A percentile compares a stretch with the other conserved stretches of the same genome.
These are phyloP conservation scores for Aspergillus haitiensis DNA, from an alignment of 495 filamentous ascomycete genomes.

Conservation along the genomic window DNA sequence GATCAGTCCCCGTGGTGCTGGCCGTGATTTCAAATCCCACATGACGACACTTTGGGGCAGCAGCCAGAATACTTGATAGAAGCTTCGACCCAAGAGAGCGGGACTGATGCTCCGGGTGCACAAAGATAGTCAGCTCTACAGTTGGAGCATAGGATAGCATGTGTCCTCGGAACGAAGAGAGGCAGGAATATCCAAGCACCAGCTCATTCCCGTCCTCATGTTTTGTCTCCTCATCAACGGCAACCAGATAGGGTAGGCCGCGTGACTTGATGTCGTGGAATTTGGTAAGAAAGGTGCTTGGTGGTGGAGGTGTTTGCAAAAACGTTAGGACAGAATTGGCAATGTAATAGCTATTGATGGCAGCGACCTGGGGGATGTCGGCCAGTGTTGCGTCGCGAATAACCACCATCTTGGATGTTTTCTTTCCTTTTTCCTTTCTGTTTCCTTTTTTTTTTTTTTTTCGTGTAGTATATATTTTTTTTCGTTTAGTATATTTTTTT, in stretches of 20 bases:
- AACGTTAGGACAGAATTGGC: slow-evolving; percentile 33
- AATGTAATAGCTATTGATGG: slow-evolving; percentile 35
- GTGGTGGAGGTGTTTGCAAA: slow-evolving; percentile 23
- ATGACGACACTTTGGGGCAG: slow-evolving; percentile 7
- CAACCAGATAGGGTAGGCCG: slow-evolving; percentile 32
- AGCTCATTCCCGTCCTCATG: slow-evolving; percentile 11
- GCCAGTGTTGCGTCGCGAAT: slow-evolving; percentile 22
- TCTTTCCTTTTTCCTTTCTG: background rate
- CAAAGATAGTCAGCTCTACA: slow-evolving; percentile 33
- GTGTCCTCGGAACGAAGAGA: slow-evolving; percentile 28
- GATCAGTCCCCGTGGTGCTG: background rate
- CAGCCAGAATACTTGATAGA: slow-evolving; percentile 18
- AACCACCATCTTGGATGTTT: slow-evolving; percentile 3
- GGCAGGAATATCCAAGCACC: slow-evolving; percentile 33
- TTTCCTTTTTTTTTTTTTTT: too few relatives aligned
- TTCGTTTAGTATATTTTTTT: too few relatives aligned
- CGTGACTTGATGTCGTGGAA: slow-evolving; percentile 20
- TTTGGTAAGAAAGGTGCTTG: slow-evolving; percentile 22
- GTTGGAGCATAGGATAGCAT: slow-evolving; percentile 33
- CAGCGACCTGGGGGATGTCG: slow-evolving; percentile 30
- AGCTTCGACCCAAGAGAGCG: slow-evolving; percentile 24
- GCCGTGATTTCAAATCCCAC: slow-evolving; percentile 11
- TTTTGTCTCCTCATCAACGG: slow-evolving; percentile 17
- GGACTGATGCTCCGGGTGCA: slow-evolving; percentile 27
- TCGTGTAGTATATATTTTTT: too few relatives aligned